Percentiles rank a stretch among this genome's conserved stretches.
phyloP scores from a whole-genome alignment of 768 basidiomycete species.

The Psilocybe cubensis region DNA sequence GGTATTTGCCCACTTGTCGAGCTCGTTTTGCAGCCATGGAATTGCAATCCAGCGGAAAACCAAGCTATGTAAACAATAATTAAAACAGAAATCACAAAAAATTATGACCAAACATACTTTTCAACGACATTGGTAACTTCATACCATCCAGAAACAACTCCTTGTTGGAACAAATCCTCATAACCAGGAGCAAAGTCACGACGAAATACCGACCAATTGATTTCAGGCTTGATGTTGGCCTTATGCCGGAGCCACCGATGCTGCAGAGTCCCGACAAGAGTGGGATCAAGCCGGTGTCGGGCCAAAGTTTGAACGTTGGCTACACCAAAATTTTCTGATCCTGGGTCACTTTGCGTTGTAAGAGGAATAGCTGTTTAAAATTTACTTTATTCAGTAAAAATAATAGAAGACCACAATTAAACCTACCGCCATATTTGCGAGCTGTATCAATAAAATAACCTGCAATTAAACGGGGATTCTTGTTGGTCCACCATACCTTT shows the following conservation, averaged over 20 bases:
- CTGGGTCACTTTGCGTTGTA: slow-evolving; percentile 44
- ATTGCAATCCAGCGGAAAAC: slow-evolving; percentile 45
- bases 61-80: slow-evolving; percentile 26
- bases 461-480: background rate
- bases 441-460: background rate
- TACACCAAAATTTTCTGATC: slow-evolving; percentile 42
- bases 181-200: slow-evolving; percentile 38
- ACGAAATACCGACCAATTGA: slow-evolving; percentile 38
- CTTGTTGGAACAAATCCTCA: slow-evolving; percentile 36
- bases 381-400: no score
- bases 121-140: slow-evolving; percentile 4
- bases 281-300: slow-evolving; percentile 39
- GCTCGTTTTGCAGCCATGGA: slow-evolving; percentile 42
- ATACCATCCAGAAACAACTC: slow-evolving; percentile 21
- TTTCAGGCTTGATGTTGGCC: slow-evolving; percentile 42
- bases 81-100: background rate
- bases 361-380: background rate
- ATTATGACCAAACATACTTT: background rate
- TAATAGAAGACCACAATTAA: no score
- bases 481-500: background rate
- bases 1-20: slow-evolving; percentile 29
- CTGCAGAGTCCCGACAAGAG: slow-evolving; percentile 30
- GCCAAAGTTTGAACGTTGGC: slow-evolving; percentile 44
- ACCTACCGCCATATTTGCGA: background rate
- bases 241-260: slow-evolving; percentile 35